These are phyloP conservation scores for Amylostereum areolatum DNA, from an alignment of 1,284 basidiomycete species.

Conservation along the genomic window DNA sequence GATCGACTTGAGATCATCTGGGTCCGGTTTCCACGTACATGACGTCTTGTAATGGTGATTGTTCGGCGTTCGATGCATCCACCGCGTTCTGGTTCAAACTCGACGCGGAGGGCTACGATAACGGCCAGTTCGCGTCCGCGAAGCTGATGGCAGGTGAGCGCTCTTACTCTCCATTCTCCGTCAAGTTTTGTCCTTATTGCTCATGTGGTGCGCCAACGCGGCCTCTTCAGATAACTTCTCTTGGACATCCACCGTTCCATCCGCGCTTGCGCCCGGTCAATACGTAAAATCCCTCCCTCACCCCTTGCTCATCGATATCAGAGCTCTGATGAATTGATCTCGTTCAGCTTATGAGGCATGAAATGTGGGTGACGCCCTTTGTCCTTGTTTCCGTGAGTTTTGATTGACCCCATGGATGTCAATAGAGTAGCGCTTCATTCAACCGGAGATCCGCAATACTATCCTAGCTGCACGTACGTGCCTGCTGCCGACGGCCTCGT, in stretches of 20 bases:
- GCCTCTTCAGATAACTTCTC: slow-evolving; percentile 15
- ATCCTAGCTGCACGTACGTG: slow-evolving; percentile 26
- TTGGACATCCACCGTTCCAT: slow-evolving; percentile 27
- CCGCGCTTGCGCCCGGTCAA: slow-evolving; percentile 27
- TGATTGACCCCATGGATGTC: not conserved
- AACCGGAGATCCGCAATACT: slow-evolving; percentile 21
- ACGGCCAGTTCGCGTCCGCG: slow-evolving; percentile 25
- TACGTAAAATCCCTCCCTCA: slow-evolving; percentile 21
- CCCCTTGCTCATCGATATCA: too few species aligned
- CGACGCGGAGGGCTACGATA: slow-evolving; percentile 27
- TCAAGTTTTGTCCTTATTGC: too few species aligned
- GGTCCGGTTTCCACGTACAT: slow-evolving; percentile 34
- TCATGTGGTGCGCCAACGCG: too few species aligned
- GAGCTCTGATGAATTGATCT: not conserved
- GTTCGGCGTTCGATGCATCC: slow-evolving; percentile 26
- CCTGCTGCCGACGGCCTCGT: not conserved
- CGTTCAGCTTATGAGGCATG: slow-evolving; percentile 27
- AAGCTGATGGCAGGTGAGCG: slow-evolving; percentile 23
- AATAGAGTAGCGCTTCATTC: slow-evolving; percentile 24
- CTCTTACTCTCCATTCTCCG: too few species aligned
- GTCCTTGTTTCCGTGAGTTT: not conserved
- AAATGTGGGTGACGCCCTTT: slow-evolving; percentile 21
- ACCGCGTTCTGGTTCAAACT: slow-evolving; percentile 33
- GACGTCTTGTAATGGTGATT: slow-evolving; percentile 30
- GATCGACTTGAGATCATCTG: slow-evolving; percentile 18